Evolutionary conservation across 1,284 basidiomycete species (phyloP), one percentile per base, ranked within the genome.

Genomic region (Athelia sp.): DNA sequence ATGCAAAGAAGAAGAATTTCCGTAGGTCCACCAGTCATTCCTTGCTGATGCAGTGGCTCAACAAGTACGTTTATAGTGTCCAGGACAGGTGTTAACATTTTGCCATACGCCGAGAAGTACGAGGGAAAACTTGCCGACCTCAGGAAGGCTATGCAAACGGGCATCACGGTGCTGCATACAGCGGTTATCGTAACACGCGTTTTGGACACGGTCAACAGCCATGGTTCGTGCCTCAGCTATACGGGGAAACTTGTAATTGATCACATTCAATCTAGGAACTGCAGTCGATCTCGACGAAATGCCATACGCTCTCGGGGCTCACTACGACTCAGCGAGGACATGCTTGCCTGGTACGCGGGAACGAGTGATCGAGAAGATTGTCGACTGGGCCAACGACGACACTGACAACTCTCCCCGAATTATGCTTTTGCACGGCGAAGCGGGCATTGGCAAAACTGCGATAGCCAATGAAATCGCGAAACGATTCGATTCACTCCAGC

Each of bases 281-380:
- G 43, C 47, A 18, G 11, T 53, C 17, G 35, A 49, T 17, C 47
- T 60, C 11, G 29, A 54, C n/a, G 48, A 47, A 26, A 52, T 60
- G 38, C 49, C 51, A 21, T 58, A 59, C 46, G 58, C 51, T 8
- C 24, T 45, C 3, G 56, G 49, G 17, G 58, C 53, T 17, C 45
- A 50, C 11, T 58, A 51, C 31, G 38, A 52, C 15, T 15, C 26
- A 3, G 48, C 34, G 18, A 50, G 50, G 23, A 23, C 22, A 10
- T 60, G 58, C 49, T 21, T 40, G 36, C n/a, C n/a, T 40, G 36
- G 36, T n/a, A 58, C 42, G 55, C 56, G 45, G 32, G 19, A 21
- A 9, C 23, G 19, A 6, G n/a, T 19, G 3, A 44, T 51, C 8
- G 3, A 29, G 29, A 14, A 18, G 13, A 13, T 56, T 2, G 38